Base-by-base conservation (phyloP, 805 yeast species). In the Lachancea quebecensis region DNA sequence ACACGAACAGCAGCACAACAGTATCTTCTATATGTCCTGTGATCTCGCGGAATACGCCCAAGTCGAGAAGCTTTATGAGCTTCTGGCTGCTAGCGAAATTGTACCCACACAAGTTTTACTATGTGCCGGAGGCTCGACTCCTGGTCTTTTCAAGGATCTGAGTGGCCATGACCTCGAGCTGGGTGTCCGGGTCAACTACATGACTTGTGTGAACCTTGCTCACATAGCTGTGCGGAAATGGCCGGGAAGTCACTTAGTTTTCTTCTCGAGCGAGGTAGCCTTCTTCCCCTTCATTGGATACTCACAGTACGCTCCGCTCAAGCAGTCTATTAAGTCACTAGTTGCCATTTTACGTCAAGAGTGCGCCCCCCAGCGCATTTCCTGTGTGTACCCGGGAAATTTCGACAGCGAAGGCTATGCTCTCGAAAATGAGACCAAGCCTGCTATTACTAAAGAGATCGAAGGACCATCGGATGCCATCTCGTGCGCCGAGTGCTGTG, bases 281-380 rank as follows among this genome's bases (percentile, higher is more conserved):
- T 79, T 83, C 52, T 91, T 78, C 68, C 88, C 96, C 4, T 83
- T 91, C 58, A 85, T 88, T 37, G 99, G 99, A 0, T 93, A 93
- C 61, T 75, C 81, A 0, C 91, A 87, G 55, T 93, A 93, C 60
- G 90, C 93, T 0, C 99, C 99, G 0, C 64, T 81, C 52, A 93
- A 93, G 61, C 82, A 87, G 0, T 95, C 96, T 0, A 62, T 91
- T 12, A 74, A 85, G 56, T 70, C 95, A 0, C 67, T 93, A 11
- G 81, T 89, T 0, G 85, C 84, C 40, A 70, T 84, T 5, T 65
- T 93, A 44, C 78, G 96, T 50, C 96, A 90, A 54, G 99, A 93
- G 60, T 82, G 84, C 5, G 81, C 79, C 56, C 75, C 81, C 48
- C 79, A 82, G 50, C 67, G 82, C 25, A 85, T 93, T 0, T 75